phyloP scores from a whole-genome alignment of 129 eudicot species.

The Chrysanthemum seticuspe region DNA sequence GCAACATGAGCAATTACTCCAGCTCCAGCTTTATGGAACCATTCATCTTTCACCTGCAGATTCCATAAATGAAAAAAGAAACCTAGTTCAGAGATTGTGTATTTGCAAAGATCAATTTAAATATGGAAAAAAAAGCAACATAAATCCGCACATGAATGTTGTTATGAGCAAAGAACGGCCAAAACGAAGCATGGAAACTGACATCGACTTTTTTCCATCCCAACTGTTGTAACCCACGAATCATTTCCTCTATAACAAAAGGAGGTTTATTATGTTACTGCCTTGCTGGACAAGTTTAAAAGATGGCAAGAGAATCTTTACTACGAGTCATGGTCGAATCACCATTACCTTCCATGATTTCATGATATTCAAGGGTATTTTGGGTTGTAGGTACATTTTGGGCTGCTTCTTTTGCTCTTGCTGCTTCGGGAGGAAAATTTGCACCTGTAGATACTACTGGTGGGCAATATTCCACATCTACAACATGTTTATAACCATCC shows the following conservation, averaged over 20 bases:
- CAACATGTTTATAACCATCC: slow-evolving; percentile 94
- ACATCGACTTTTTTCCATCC: slow-evolving; percentile 99
- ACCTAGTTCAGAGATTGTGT: neutral
- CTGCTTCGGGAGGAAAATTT: slow-evolving; percentile 78
- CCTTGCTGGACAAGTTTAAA: neutral
- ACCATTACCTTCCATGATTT: slow-evolving; percentile 86
- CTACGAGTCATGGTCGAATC: neutral
- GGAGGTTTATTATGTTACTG: neutral
- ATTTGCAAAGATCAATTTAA: neutral
- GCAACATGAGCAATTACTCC: slow-evolving; percentile 97
- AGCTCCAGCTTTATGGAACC: slow-evolving; percentile 92
- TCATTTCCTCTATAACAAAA: slow-evolving; percentile 86
- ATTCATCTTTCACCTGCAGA: slow-evolving; percentile 84
- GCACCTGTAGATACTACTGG: slow-evolving; percentile 71
- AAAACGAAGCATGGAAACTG: slow-evolving; percentile 81
- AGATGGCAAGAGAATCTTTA: neutral
- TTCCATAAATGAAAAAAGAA: neutral
- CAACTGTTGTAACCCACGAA: slow-evolving; percentile 79
- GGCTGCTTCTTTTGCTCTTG: slow-evolving; percentile 94
- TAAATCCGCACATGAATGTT: slow-evolving; percentile 66
- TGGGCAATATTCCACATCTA: slow-evolving; percentile 80
- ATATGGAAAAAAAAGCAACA: neutral
- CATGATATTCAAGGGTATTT: slow-evolving; percentile 75
- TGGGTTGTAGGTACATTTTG: slow-evolving; percentile 64
- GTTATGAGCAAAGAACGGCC: slow-evolving; percentile 98